Conservation (phyloP, 331 rosid species). For the Arachis monticola region DNA sequence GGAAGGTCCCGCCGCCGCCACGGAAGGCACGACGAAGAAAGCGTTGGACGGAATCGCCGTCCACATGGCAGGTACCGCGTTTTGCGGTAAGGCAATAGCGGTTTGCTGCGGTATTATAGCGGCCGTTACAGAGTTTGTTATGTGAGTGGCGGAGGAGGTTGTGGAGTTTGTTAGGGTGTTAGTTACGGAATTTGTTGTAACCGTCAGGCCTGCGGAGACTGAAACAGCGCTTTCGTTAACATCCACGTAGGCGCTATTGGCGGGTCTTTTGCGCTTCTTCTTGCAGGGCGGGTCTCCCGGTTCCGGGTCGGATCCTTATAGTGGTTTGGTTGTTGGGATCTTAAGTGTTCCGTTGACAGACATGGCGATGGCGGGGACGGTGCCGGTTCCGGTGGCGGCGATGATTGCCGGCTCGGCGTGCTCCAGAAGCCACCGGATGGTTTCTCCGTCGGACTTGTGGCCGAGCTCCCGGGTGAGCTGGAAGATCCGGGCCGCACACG, state of each 20-base stretch:
- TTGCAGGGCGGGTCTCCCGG: slow-evolving; percentile 48
- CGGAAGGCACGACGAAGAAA: slow-evolving; percentile 62
- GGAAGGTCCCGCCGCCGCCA: slow-evolving; percentile 48
- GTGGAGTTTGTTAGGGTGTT: slow-evolving; percentile 17
- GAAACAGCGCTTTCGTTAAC: slow-evolving; percentile 64
- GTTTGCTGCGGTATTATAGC: slow-evolving; percentile 43
- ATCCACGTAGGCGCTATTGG: slow-evolving; percentile 58
- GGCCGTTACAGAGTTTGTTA: not conserved
- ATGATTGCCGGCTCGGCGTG: not conserved
- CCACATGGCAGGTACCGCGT: slow-evolving; percentile 72
- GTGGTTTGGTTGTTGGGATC: slow-evolving; percentile 50
- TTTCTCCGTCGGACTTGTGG: not conserved
- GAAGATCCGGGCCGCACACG: not conserved
- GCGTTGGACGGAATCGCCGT: slow-evolving; percentile 85
- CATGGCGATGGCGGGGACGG: not conserved
- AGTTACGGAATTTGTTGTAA: not conserved
- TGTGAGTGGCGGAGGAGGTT: not conserved
- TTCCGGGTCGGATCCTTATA: slow-evolving; percentile 43
- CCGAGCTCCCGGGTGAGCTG: slow-evolving; percentile 1
- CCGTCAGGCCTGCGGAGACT: slow-evolving; percentile 49
- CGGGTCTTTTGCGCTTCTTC: slow-evolving; percentile 66
- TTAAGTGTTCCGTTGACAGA: slow-evolving; percentile 59
- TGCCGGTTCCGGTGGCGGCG: not conserved
- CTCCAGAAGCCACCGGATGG: not conserved
- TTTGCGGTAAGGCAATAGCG: slow-evolving; percentile 48